Evolutionary conservation across 2,329 filamentous ascomycete species (phyloP), one percentile per base, ranked within the genome.

Genomic region (Cladorrhinum sp.): DNA sequence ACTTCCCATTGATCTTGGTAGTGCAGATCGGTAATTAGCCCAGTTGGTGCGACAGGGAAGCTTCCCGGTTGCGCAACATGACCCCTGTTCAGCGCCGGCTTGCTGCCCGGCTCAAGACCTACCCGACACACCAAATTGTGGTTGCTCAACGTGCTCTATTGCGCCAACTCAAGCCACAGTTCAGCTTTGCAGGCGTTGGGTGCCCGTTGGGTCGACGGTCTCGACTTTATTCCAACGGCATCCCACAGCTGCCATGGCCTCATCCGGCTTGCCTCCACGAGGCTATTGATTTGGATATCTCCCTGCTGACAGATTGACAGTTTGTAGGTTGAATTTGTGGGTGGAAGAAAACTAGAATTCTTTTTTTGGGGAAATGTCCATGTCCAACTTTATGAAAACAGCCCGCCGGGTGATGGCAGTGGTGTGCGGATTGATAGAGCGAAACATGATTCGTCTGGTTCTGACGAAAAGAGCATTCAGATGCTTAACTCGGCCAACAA

Each of bases 1-100:
- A 7, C 18, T 50, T 4, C 7, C 45, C 9, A 2, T 18, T 22
- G 22, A 22, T 38, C n/a, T 16, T 10, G 8, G 24, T 56, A 12
- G 18, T 45, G 53, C 36, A 49, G 53, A 56, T 56, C 53, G 53
- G 53, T 56, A 27, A 56, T 56, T 56, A 27, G 20, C 38, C 53
- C 32, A 48, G 32, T 10, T 29, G 24, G 32, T 23, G 18, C n/a
- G 52, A 55, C 52, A 22, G 24, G 53, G 53, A 7, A 16, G 24
- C 13, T 56, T 49, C 23, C 53, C 53, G 23, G 36, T 49, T 24
- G 32, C n/a, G 32, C 13, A 10, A 45, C 32, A 23, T 23, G 25
- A 56, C 38, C 53, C 53, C 24, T 56, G 53, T 24, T 29, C 36
- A 56, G 53, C 38, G 53, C n/a, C 29, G 18, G 27, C 50, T 48